Evolutionary conservation across 148 eudicot species (phyloP).

Genomic region (Pouteria glomerata): DNA sequence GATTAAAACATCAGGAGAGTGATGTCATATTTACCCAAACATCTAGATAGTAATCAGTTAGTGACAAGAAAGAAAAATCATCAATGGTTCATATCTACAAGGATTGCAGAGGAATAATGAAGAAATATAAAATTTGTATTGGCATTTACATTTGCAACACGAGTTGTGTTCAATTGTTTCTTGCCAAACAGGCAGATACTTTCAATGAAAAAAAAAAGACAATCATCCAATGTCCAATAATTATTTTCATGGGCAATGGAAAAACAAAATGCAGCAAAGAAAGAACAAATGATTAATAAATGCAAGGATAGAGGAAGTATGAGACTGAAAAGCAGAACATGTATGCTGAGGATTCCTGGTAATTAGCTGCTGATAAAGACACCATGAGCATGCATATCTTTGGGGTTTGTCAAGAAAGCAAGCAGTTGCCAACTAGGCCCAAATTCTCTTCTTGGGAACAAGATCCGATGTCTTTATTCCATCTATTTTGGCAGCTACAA

Average conservation of each 20-base stretch:
- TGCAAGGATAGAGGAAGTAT: background rate
- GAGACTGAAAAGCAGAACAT: background rate
- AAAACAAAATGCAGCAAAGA: background rate
- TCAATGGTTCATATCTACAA: background rate
- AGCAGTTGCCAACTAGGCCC: constrained; percentile 47
- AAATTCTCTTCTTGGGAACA: constrained; percentile 65
- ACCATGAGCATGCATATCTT: background rate
- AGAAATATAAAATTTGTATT: background rate
- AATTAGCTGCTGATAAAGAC: background rate
- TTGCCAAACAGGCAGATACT: too few relatives aligned
- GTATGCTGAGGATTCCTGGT: too few relatives aligned
- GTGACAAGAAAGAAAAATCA: background rate
- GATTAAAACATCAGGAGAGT: too few relatives aligned
- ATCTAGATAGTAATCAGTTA: too few relatives aligned
- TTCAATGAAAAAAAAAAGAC: too few relatives aligned
- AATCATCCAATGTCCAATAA: too few relatives aligned
- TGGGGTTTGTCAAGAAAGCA: background rate
- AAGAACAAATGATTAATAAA: background rate
- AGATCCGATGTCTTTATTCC: constrained; percentile 81
- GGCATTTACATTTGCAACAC: background rate
- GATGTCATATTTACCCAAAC: too few relatives aligned
- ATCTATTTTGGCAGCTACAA: constrained; percentile 90
- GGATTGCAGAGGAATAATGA: background rate
- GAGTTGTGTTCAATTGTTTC: background rate
- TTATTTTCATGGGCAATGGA: too few relatives aligned